phyloP scores from a whole-genome alignment of 257 asterid genomes.

The Mitragyna speciosa region DNA sequence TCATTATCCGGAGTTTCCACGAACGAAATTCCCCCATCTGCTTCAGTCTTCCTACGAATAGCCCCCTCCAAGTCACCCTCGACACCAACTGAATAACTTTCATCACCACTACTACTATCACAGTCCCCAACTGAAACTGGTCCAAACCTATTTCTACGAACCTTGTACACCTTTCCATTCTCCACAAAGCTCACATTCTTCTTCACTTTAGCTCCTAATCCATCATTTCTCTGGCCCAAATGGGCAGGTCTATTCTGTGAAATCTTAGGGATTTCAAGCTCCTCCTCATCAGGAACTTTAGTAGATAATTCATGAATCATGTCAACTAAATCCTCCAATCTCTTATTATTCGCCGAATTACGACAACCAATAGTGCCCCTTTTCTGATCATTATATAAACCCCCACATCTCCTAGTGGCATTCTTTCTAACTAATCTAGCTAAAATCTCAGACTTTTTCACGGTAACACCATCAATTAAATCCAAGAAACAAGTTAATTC shows the following conservation, averaged over 20 bases:
- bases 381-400: slow-evolving; percentile 19
- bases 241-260: slow-evolving; percentile 21
- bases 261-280: slow-evolving; percentile 22
- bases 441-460: slow-evolving; percentile 35
- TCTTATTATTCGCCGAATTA: slow-evolving; percentile 31
- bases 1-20: slow-evolving; percentile 39
- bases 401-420: slow-evolving; percentile 36
- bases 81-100: slow-evolving; percentile 23
- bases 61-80: slow-evolving; percentile 33
- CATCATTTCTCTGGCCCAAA: slow-evolving; percentile 29
- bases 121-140: slow-evolving; percentile 30
- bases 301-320: slow-evolving; percentile 43
- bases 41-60: slow-evolving; percentile 44
- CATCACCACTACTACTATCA: slow-evolving; percentile 30
- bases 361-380: slow-evolving; percentile 22
- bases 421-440: slow-evolving; percentile 31
- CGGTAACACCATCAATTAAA: slow-evolving; percentile 41
- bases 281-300: slow-evolving; percentile 34
- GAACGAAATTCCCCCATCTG: slow-evolving; percentile 34
- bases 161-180: slow-evolving; percentile 40
- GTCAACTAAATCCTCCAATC: slow-evolving; percentile 40
- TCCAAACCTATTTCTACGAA: slow-evolving; percentile 20
- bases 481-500: slow-evolving; percentile 60
- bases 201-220: slow-evolving; percentile 44
- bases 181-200: slow-evolving; percentile 69